A percentile compares a stretch with the other conserved stretches of the same genome.
Conservation (phyloP, 805 yeast genomes). For the Tanozyma kutaoensis region DNA sequence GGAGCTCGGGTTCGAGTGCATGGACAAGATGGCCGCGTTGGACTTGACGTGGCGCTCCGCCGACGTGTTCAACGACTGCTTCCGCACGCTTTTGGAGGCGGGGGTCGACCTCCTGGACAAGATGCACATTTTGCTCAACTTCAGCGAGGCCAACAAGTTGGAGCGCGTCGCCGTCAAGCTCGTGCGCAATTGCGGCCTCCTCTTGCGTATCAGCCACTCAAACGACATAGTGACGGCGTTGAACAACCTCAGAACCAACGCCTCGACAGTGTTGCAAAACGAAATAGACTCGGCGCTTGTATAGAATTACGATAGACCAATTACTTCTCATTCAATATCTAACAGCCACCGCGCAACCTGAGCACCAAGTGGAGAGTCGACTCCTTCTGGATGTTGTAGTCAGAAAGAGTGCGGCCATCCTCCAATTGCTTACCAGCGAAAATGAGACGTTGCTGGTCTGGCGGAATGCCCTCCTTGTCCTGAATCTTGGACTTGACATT, state of each 20-base stretch:
- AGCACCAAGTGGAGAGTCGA: not conserved
- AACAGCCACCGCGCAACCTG: slow-evolving; percentile 1
- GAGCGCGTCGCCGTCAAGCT: no score
- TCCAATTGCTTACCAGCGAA: slow-evolving; percentile 1
- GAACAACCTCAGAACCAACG: no score
- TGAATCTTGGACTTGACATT: slow-evolving; percentile 1
- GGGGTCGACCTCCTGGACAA: no score
- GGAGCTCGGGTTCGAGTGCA: slow-evolving; percentile 13
- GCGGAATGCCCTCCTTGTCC: slow-evolving; percentile 1
- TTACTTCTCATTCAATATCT: not conserved
- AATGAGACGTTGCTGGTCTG: not conserved
- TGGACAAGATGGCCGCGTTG: slow-evolving; percentile 10
- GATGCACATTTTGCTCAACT: no score
- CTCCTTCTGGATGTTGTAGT: not conserved
- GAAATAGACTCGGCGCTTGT: no score
- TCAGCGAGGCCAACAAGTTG: no score
- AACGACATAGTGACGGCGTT: no score
- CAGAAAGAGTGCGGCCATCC: slow-evolving; percentile 1
- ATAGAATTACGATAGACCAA: slow-evolving; percentile 1
- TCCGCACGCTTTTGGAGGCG: slow-evolving; percentile 11
- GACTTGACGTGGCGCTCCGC: slow-evolving; percentile 53
- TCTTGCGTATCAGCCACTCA: no score
- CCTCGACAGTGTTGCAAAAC: slow-evolving; percentile 7
- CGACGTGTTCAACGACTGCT: slow-evolving; percentile 28
- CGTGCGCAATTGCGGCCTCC: no score